Base-by-base conservation (phyloP, 2,329 filamentous ascomycete genomes). In the Mariannaea sp. region DNA sequence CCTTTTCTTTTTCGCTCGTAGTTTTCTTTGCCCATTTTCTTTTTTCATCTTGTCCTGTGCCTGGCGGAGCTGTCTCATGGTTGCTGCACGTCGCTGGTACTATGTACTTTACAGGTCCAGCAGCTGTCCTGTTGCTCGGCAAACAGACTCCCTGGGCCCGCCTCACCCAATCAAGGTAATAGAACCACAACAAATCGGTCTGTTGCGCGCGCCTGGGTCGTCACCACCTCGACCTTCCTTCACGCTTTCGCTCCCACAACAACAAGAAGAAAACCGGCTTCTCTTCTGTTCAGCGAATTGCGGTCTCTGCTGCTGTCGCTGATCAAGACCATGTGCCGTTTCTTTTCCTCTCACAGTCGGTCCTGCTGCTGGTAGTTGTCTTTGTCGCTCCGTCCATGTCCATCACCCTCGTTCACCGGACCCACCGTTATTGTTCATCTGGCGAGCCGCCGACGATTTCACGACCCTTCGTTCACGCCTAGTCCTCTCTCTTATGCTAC, bases 101-200 rank as follows among this genome's bases (percentile, higher is more conserved):
- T n/a, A n/a, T n/a, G 5, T 8, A 14, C 32, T 35, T 14, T 17
- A 16, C 32, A 7, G n/a, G 32, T 20, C 16, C 17, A 42, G 55
- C 57, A 55, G 32, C 51, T 50, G 36, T 57, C 57, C 56, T 29
- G 66, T 68, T 68, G 66, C 66, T 58, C 51, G 59, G 59, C 57
- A 62, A 53, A 56, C 22, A 48, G 27, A 38, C 41, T 27, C 51
- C 38, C 32, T 53, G 49, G 29, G 49, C 33, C 44, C 53, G 50
- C 40, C 40, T 38, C 46, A 32, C 39, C 53, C 53, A 56, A 56
- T 56, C 49, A 56, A 46, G 44, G 48, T 58, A 55, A 40, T 52
- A 61, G 60, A 57, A 53, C 49, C 52, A 57, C 56, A 59, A 59
- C 60, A 61, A 59, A 27, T 40, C n/a, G 22, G 27, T 32, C 9